Base-by-base conservation (phyloP, 208 protist species). In the Porcisia hertigi region DNA sequence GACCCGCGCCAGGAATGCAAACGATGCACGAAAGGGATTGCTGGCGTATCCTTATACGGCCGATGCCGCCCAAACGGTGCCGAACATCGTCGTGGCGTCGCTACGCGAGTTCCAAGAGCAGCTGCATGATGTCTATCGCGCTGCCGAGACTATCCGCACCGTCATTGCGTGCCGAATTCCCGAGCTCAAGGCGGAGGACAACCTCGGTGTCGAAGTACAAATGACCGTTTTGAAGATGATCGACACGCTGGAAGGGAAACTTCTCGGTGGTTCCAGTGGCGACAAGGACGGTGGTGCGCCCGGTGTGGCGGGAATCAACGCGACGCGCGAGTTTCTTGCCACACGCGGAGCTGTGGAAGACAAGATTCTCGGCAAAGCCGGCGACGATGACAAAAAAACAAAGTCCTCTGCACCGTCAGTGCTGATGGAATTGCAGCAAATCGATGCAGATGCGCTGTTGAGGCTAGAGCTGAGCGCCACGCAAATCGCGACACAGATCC, bases 121-220 rank as follows among this genome's bases (percentile, higher is more conserved):
- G 12, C 82, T 75, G 66, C 78, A 77, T 45, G 55, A 80, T 6
- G 71, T 94, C n/a, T 92, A 83, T 70, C 59, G 71, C 39, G 69
- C 79, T 16, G 86, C 84, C 43, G 83, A 96, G 73, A 70, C 75
- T 53, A 73, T 96, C 39, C 90, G 89, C 62, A 88, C 87, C 47
- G 89, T 95, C 43, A 91, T 96, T 57, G 25, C 72, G 11, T 81
- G 92, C 47, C 92, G 92, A 72, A 87, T 96, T 43, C 92, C 92
- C 0, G 90, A 94, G 82, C 45, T 84, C 25, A 96, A 96, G 85
- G 86, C 93, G 77, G 92, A 96, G 76, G 92, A 96, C 78, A 96
- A 96, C 80, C 85, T 94, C 36, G 92, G 92, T 20, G 92, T 96
- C 30, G 86, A 79, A 49, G 92, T 96, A 83, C 92, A 96, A 85